These are phyloP conservation scores for Discostella stelligeroides DNA, from an alignment of 108 stramenopile species.

Conservation along the genomic window DNA sequence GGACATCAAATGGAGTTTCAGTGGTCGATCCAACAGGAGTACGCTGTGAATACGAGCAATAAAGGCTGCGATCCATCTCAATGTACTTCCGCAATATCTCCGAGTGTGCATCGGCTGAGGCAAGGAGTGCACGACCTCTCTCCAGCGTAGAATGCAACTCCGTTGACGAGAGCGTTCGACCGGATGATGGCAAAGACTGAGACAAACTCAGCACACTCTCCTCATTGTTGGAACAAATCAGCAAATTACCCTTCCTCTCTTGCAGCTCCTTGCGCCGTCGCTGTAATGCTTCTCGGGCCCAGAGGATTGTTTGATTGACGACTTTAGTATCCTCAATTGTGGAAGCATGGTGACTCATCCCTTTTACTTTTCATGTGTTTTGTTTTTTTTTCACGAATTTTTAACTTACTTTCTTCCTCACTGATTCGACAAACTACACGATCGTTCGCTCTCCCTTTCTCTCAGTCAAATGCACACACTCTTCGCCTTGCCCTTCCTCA, in stretches of 20 bases:
- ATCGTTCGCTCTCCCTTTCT: too few relatives aligned
- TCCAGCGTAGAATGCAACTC: conserved; percentile 11
- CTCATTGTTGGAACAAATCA: neutral
- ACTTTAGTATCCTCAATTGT: too few relatives aligned
- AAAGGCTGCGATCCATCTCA: too few relatives aligned
- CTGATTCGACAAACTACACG: too few relatives aligned
- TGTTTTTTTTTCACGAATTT: too few relatives aligned
- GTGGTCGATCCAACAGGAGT: too few relatives aligned
- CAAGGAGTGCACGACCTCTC: conserved; percentile 28
- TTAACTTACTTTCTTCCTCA: too few relatives aligned
- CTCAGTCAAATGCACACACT: too few relatives aligned
- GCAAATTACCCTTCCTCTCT: conserved; percentile 14
- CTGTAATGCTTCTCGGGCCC: conserved; percentile 29
- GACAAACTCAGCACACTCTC: neutral
- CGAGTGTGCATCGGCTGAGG: conserved; percentile 23
- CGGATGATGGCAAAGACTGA: too few relatives aligned
- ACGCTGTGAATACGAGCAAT: conserved; percentile 2
- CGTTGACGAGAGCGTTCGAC: neutral
- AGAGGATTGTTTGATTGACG: conserved; percentile 34
- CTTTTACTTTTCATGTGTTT: too few relatives aligned
- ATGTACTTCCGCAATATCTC: conserved; percentile 29
- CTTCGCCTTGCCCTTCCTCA: too few relatives aligned
- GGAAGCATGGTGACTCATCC: too few relatives aligned
- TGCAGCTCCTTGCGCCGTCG: conserved; percentile 15
- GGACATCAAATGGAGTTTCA: neutral